Evolutionary conservation across 805 yeast species (phyloP).

Genomic region (Yamadazyma sp.): DNA sequence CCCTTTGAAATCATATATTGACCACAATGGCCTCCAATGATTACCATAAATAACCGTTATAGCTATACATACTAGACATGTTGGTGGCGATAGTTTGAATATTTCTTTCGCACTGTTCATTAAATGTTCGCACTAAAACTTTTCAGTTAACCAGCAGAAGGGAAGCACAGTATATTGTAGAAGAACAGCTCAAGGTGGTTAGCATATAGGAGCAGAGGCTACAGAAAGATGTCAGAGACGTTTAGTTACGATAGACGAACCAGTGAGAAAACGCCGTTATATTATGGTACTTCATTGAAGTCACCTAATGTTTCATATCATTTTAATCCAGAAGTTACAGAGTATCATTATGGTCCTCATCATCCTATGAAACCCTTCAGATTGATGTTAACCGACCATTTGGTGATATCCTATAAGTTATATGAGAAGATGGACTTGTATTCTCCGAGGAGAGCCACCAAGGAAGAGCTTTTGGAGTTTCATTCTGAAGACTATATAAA

Average conservation of each 20-base stretch:
- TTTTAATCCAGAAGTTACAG: constrained; percentile 74
- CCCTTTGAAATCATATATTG: no score
- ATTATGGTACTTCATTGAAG: constrained; percentile 17
- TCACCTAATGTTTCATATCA: constrained; percentile 79
- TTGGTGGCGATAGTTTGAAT: constrained; percentile 4
- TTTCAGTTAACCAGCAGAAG: no score
- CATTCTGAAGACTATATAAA: constrained; percentile 86
- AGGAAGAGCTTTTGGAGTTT: constrained; percentile 73
- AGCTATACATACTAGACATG: constrained; percentile 10
- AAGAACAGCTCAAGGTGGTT: no score
- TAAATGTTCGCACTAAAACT: no score
- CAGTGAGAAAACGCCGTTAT: constrained; percentile 29
- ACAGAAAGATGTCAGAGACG: no score
- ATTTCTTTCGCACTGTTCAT: no score
- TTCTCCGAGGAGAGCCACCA: constrained; percentile 77
- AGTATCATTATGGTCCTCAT: constrained; percentile 84
- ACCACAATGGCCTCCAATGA: no score
- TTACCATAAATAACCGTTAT: no score
- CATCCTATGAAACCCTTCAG: constrained; percentile 99
- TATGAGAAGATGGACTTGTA: constrained; percentile 90
- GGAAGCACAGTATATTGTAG: no score
- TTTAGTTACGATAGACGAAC: constrained; percentile 35
- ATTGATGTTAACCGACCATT: constrained; percentile 88
- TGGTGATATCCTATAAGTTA: constrained; percentile 78
- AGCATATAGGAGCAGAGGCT: no score